These are phyloP conservation scores for Suillus occidentalis DNA, from an alignment of 768 basidiomycete species.

Conservation along the genomic window DNA sequence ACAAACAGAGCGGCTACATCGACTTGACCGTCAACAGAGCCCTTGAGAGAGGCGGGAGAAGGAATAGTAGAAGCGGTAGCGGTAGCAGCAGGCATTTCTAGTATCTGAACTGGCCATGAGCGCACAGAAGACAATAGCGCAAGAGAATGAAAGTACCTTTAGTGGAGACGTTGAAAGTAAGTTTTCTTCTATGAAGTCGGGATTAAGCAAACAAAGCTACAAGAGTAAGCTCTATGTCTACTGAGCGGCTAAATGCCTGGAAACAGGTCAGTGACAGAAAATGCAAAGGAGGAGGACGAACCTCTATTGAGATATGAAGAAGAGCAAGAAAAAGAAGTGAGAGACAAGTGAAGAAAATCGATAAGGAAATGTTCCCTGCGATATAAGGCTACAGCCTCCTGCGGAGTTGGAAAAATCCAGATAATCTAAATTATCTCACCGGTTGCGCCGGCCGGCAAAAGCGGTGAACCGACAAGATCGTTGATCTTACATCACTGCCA, in stretches of 20 bases:
- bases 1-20: slow-evolving; percentile 78
- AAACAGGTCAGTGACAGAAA: slow-evolving; percentile 10
- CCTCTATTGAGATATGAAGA: slow-evolving; percentile 35
- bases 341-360: slow-evolving; percentile 33
- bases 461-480: slow-evolving; percentile 4
- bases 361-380: neutral
- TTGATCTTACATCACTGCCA: slow-evolving; percentile 11
- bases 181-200: slow-evolving; percentile 29
- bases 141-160: slow-evolving; percentile 39
- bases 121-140: slow-evolving; percentile 5
- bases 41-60: slow-evolving; percentile 72
- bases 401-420: slow-evolving; percentile 34
- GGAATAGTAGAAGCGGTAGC: slow-evolving; percentile 58
- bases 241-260: slow-evolving; percentile 40
- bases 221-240: slow-evolving; percentile 67
- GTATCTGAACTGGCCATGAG: slow-evolving; percentile 38
- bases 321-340: slow-evolving; percentile 28
- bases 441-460: slow-evolving; percentile 9
- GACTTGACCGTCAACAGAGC: slow-evolving; percentile 61
- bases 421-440: slow-evolving; percentile 7
- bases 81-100: slow-evolving; percentile 81
- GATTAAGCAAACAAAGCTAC: slow-evolving; percentile 47
- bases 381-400: slow-evolving; percentile 15
- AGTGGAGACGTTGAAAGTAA: slow-evolving; percentile 36
- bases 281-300: slow-evolving; percentile 15